phyloP scores from a whole-genome alignment of 2,329 filamentous ascomycete species.

The Aureobasidium pullulans region DNA sequence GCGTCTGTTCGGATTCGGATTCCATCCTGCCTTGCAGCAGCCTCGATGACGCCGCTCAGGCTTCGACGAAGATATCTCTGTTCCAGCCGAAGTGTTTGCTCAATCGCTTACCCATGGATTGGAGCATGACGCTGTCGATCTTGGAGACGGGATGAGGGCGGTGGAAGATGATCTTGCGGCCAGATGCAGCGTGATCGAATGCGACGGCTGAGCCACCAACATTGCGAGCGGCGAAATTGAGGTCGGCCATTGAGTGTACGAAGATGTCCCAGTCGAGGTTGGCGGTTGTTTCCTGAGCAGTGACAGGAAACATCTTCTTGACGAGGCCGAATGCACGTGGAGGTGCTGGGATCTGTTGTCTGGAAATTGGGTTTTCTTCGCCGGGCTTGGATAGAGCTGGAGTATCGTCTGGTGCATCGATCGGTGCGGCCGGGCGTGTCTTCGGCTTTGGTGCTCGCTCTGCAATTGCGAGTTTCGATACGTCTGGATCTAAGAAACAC shows the following conservation, averaged over 20 bases:
- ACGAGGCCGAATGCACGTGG: not conserved
- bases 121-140: slow-evolving; percentile 14
- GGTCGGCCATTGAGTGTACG: not conserved
- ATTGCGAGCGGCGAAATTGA: not conserved
- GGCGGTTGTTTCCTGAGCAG: not conserved
- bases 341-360: not conserved
- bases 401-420: not conserved
- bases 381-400: not conserved
- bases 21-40: too few species aligned
- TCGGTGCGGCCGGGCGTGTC: not conserved
- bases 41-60: too few species aligned
- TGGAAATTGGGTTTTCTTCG: not conserved
- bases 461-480: not conserved
- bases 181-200: not conserved
- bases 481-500: not conserved
- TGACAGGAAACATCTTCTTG: not conserved
- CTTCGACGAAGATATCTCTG: not conserved
- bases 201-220: not conserved
- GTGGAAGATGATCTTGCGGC: slow-evolving; percentile 7
- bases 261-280: not conserved
- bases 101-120: not conserved
- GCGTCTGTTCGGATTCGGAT: too few species aligned
- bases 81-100: not conserved
- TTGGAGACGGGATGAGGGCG: slow-evolving; percentile 14
- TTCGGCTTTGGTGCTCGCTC: not conserved